Base-by-base conservation (phyloP, 2,329 filamentous ascomycete genomes). In the Drechslerella dactyloides region DNA sequence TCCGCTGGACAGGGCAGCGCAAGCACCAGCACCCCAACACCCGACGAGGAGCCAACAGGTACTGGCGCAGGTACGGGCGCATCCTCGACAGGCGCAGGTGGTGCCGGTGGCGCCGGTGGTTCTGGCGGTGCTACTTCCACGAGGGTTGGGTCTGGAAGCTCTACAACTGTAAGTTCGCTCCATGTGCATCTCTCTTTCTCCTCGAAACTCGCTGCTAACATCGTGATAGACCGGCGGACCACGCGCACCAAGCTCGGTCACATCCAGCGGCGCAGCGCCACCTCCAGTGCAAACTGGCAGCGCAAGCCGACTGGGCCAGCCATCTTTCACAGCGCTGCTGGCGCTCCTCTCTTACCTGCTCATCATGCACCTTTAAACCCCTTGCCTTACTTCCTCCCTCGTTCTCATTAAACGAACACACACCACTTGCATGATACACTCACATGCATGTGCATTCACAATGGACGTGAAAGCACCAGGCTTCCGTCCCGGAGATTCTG, bases 261-360 rank as follows among this genome's bases (percentile, higher is more conserved):
- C 51, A 30, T 44, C 52, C 37, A 61, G 60, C 23, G 48, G 55
- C 3, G 33, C 13, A 2, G 17, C 17, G 17, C 68, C 68, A 24
- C 68, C 68, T 55, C 48, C 24, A 1, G 55, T 42, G 8, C 27
- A 33, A 21, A 72, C 68, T n/a, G 68, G 68, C 44, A 53, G 60
- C 51, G 68, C 68, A 44, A 72, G 55, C 56, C 40, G 40, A 21
- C 24, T 57, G 40, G 50, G 55, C 24, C 52, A 50, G 23, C 68
- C 60, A 46, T 72, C 55, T 1, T 48, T 72, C 13, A 52, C 68
- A 11, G 55, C 35, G 6, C 7, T 72, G 11, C 24, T 65, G 24
- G 15, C 27, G 8, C 46, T 72, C 37, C 33, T 72, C 55, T 60
- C 54, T 24, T 72, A 56, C n/a, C 64, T 72, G 40, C 19, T 72